Evolutionary conservation across 768 basidiomycete species (phyloP), one percentile per base, ranked within the genome.

Genomic region (Tricholoma sp.): DNA sequence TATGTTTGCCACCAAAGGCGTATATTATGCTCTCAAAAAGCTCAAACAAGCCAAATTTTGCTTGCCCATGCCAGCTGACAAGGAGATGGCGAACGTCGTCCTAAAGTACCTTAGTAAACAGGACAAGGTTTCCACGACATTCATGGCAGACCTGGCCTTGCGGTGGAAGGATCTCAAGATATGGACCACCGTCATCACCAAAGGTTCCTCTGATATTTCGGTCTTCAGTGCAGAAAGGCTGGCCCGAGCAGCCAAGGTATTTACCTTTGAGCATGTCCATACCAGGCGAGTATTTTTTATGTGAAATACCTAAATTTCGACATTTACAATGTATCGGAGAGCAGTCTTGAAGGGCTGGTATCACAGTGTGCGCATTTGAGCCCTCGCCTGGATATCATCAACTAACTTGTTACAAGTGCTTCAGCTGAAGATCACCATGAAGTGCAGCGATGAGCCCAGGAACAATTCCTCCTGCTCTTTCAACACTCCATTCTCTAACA

Each of bases 161-260:
- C 60, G 61, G 47, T 70, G 70, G 70, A 65, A 65, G n/a, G 66
- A 68, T 42, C n/a, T 62, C 5, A 56, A 57, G 10, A 60, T 67
- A 45, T 72, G 68, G 70, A 66, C 68, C 18, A 37, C 55, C 31
- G 59, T 68, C 15, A 57, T 65, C 29, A 59, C 55, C 51, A 53
- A 54, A 18, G 53, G 54, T 17, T 54, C 55, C 20, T 63, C 53
- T n/a, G 48, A 60, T 10, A 54, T 66, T 20, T 37, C 20, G 11
- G 58, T 54, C 17, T 57, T 58, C 37, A 56, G 56, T 24, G 33
- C 49, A n/a, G 59, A 66, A 8, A 34, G 55, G 8, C 50, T 67
- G 15, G 34, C 61, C 32, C 50, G 58, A 18, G 64, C 63, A 11
- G 65, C 63, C 59, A 61, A 63, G 29, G 39, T 55, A 1, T 70